A percentile compares a stretch with the other conserved stretches of the same genome.
Evolutionary conservation across 495 filamentous ascomycete species (phyloP).

Genomic region (Trichoderma orchidacearum): DNA sequence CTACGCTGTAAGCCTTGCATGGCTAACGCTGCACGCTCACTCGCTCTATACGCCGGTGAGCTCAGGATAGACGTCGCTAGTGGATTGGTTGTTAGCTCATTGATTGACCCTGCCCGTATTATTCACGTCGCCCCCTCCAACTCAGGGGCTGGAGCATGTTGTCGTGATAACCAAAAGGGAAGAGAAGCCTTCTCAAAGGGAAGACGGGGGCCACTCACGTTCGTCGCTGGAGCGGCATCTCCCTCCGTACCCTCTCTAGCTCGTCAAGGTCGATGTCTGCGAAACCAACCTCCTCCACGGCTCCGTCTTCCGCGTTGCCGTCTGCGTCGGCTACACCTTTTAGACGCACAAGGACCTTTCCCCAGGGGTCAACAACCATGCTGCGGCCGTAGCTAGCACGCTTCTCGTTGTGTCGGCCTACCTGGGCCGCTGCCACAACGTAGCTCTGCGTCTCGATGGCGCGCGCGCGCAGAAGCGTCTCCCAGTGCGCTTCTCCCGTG

Average conservation of each 20-base stretch:
- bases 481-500: conserved; percentile 82
- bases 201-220: conserved; percentile 20
- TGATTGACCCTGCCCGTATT: too few species aligned
- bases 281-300: conserved; percentile 25
- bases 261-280: conserved; percentile 34
- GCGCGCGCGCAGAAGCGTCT: conserved; percentile 57
- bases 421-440: conserved; percentile 81
- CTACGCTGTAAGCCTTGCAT: too few species aligned
- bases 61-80: not conserved
- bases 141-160: too few species aligned
- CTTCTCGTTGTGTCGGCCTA: conserved; percentile 64
- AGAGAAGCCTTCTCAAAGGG: not conserved
- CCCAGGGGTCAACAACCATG: conserved; percentile 84
- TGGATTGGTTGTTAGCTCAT: not conserved
- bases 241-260: conserved; percentile 32
- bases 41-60: not conserved
- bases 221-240: conserved; percentile 50
- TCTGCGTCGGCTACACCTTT: conserved; percentile 31
- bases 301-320: conserved; percentile 29
- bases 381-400: conserved; percentile 78
- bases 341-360: conserved; percentile 53
- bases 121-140: too few species aligned
- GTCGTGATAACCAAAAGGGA: too few species aligned
- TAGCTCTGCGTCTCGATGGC: conserved; percentile 86
- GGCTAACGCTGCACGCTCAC: not conserved